phyloP scores from a whole-genome alignment of 352 stramenopile species.

The Globisporangium solare region DNA sequence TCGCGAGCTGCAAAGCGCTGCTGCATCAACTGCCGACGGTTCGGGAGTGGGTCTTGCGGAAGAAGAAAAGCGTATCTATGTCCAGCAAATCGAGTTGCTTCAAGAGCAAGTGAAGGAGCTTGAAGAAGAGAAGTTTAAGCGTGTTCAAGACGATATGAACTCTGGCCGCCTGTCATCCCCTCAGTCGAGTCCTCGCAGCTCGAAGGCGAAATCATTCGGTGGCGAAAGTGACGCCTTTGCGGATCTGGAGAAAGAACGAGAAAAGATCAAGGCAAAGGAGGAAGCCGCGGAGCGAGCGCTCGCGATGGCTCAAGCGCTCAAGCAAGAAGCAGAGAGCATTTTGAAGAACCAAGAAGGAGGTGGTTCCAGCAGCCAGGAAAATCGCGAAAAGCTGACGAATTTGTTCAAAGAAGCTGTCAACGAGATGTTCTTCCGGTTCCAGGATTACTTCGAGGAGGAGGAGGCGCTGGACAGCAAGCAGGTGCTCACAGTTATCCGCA shows the following conservation, averaged over 20 bases:
- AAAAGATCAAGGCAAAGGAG: constrained; percentile 29
- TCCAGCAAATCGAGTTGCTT: constrained; percentile 47
- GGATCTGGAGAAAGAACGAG: constrained; percentile 1
- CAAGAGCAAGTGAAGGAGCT: constrained; percentile 50
- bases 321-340: constrained; percentile 54
- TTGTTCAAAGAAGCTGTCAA: constrained; percentile 79
- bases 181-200: constrained; percentile 17
- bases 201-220: constrained; percentile 8
- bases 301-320: constrained; percentile 42
- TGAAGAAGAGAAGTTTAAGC: constrained; percentile 44
- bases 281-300: constrained; percentile 40
- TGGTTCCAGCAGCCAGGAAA: constrained; percentile 12
- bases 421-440: constrained; percentile 81
- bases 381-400: constrained; percentile 36
- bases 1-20: constrained; percentile 16
- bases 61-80: constrained; percentile 55
- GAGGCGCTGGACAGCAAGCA: constrained; percentile 57
- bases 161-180: constrained; percentile 25
- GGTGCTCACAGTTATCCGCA: constrained; percentile 65
- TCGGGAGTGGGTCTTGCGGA: constrained; percentile 20
- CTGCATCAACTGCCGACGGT: constrained; percentile 4
- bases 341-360: constrained; percentile 15
- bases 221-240: constrained; percentile 22
- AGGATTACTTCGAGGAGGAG: constrained; percentile 76
- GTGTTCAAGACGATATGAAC: constrained; percentile 33